A percentile compares a stretch with the other conserved stretches of the same genome.
Evolutionary conservation across 306 rosid genomes (phyloP).

Genomic region (Lablab purpureus): DNA sequence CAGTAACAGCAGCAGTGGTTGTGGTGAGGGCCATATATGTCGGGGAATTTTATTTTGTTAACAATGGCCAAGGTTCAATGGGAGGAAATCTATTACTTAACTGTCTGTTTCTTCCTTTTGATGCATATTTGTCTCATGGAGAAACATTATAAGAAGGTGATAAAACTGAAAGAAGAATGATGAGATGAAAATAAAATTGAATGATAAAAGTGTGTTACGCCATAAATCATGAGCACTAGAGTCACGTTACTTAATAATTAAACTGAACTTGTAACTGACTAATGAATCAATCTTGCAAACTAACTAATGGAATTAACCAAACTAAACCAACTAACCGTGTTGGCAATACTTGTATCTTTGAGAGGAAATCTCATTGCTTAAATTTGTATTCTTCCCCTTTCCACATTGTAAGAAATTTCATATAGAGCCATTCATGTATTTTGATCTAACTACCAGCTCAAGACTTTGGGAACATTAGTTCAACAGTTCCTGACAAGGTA

Average conservation of each 20-base stretch:
- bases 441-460: no score
- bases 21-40: neutral
- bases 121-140: neutral
- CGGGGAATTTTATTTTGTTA: neutral
- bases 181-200: neutral
- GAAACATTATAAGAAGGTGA: neutral
- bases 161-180: neutral
- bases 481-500: no score
- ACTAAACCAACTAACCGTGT: neutral
- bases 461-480: no score
- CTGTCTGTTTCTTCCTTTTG: neutral
- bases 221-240: neutral
- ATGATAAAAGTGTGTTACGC: neutral
- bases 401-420: no score
- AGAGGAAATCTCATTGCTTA: neutral
- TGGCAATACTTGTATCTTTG: no score
- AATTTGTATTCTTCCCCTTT: no score
- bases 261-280: neutral
- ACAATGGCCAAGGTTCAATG: neutral
- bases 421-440: no score
- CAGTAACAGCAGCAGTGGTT: neutral
- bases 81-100: neutral
- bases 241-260: neutral
- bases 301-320: neutral
- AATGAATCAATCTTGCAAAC: neutral